phyloP scores from a whole-genome alignment of 768 basidiomycete species.

The Suillus cothurnatus region DNA sequence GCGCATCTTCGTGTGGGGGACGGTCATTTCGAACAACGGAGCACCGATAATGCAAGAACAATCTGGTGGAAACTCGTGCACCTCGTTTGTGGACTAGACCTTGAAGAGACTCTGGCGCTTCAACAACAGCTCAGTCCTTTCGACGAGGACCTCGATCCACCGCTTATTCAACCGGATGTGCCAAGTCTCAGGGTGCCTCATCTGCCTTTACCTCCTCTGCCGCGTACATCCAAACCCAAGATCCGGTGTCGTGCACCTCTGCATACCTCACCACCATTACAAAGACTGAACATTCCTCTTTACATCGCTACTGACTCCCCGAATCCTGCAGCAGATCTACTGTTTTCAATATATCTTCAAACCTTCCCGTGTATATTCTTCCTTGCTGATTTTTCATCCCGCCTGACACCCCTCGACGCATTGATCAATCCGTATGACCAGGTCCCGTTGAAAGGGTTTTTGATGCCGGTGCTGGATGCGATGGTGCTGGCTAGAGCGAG shows the following conservation, averaged over 20 bases:
- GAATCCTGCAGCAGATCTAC: constrained; percentile 40
- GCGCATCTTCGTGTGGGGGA: constrained; percentile 54
- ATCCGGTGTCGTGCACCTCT: constrained; percentile 42
- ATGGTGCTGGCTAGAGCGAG: constrained; percentile 65
- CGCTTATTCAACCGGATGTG: constrained; percentile 21
- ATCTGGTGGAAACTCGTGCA: constrained; percentile 64
- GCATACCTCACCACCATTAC: constrained; percentile 36
- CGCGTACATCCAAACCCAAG: constrained; percentile 14
- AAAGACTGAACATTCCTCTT: constrained; percentile 55
- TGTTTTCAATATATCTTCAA: constrained; percentile 46
- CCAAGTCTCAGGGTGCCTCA: constrained; percentile 27
- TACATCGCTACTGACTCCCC: constrained; percentile 15
- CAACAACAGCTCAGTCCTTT: constrained; percentile 17
- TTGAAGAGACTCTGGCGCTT: constrained; percentile 36
- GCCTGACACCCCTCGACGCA: constrained; percentile 33
- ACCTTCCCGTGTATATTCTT: constrained; percentile 70
- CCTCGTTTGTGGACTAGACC: constrained; percentile 44
- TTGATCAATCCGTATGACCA: constrained; percentile 52
- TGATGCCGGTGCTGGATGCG: constrained; percentile 71
- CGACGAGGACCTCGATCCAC: constrained; percentile 15
- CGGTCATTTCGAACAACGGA: constrained; percentile 44
- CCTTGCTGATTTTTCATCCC: constrained; percentile 51
- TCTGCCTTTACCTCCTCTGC: constrained; percentile 29
- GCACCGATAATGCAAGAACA: constrained; percentile 43
- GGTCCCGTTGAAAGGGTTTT: constrained; percentile 44